Conservation (phyloP, 2,329 filamentous ascomycete species). For the Epichloe uncinata region DNA sequence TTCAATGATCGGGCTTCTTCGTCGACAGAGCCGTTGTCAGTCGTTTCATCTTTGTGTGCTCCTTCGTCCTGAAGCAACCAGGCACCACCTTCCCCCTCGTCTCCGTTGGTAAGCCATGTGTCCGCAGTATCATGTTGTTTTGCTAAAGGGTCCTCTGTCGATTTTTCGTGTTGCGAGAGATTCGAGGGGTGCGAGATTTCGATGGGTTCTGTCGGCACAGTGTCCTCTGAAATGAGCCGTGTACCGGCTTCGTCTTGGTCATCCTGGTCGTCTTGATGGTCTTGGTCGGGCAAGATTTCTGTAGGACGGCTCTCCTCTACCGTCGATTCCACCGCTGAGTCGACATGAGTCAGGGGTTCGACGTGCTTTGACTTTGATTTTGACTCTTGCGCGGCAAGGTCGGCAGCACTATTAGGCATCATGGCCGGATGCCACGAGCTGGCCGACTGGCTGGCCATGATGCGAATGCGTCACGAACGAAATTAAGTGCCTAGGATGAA, state of each 20-base stretch:
- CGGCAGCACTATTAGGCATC: constrained; percentile 20
- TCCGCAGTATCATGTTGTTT: background rate
- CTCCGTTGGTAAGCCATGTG: constrained; percentile 3
- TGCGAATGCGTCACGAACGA: constrained; percentile 8
- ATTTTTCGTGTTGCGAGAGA: background rate
- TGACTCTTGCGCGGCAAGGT: background rate
- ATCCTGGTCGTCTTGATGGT: background rate
- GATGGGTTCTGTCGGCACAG: background rate
- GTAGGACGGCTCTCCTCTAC: background rate
- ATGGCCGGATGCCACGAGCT: constrained; percentile 28
- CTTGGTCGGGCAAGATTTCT: background rate
- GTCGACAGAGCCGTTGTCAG: background rate
- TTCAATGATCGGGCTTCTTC: background rate
- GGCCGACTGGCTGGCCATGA: constrained; percentile 24
- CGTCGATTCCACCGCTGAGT: background rate
- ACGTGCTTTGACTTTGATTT: background rate
- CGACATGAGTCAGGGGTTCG: background rate
- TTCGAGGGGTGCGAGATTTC: background rate
- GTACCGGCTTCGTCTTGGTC: constrained; percentile 9
- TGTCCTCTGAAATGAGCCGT: constrained; percentile 13
- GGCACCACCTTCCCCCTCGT: constrained; percentile 12
- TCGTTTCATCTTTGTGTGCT: background rate
- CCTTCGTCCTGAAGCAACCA: constrained; percentile 14
- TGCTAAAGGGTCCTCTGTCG: background rate
- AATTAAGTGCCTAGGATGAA: constrained; percentile 1